Conservation (phyloP, 805 yeast species). For the Myxozyma geophila region DNA sequence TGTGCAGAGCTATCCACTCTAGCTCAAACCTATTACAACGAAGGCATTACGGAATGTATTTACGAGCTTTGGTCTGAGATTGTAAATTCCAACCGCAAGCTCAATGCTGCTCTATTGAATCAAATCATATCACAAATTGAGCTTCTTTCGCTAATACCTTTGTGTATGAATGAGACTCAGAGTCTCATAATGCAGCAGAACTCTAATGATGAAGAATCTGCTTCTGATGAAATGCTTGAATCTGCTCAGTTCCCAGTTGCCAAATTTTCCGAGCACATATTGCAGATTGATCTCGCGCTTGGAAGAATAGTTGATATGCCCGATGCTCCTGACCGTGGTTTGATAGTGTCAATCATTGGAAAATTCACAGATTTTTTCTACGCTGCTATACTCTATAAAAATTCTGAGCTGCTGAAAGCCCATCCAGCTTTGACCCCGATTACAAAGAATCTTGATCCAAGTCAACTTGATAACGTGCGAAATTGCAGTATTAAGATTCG, state of each 20-base stretch:
- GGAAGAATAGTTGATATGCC: conserved; percentile 10
- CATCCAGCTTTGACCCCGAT: conserved; percentile 25
- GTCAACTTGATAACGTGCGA: conserved; percentile 2
- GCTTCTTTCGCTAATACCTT: neutral
- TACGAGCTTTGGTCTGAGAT: conserved; percentile 7
- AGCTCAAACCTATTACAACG: neutral
- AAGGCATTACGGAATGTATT: conserved; percentile 9
- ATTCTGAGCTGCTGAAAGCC: neutral
- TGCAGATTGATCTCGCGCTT: conserved; percentile 11
- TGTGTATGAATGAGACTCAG: conserved; percentile 9
- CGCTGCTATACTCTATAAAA: conserved; percentile 6
- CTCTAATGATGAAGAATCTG: neutral
- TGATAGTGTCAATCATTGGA: conserved; percentile 14
- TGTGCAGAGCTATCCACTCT: neutral
- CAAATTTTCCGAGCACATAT: neutral
- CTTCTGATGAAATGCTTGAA: neutral
- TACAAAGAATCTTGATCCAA: conserved; percentile 8
- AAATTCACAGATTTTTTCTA: conserved; percentile 15
- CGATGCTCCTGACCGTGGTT: conserved; percentile 19
- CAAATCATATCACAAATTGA: conserved; percentile 15
- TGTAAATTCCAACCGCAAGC: neutral
- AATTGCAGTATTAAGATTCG: conserved; percentile 12
- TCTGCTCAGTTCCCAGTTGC: conserved; percentile 12
- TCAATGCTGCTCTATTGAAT: conserved; percentile 1
- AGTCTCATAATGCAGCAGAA: neutral